phyloP scores from a whole-genome alignment of 495 filamentous ascomycete species.

The Neurospora tetraspora region DNA sequence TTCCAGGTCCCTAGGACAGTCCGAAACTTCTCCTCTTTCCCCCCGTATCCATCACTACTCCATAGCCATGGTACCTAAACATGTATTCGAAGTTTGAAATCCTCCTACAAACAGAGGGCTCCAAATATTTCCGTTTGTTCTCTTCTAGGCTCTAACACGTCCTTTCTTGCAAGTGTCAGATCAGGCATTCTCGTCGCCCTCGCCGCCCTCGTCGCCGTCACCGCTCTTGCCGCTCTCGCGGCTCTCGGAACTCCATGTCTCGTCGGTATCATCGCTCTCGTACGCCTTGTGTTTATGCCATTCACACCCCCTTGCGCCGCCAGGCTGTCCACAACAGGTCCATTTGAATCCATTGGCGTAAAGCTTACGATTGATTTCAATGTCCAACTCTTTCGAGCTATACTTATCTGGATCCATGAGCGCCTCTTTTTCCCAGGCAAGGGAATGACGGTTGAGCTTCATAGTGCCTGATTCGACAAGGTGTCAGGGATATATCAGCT shows the following conservation, averaged over 20 bases:
- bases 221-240: background rate
- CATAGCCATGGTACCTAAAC: too few relatives aligned
- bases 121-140: too few relatives aligned
- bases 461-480: background rate
- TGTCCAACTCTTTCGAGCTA: background rate
- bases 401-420: fast-evolving
- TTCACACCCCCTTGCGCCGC: background rate
- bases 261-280: background rate
- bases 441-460: background rate
- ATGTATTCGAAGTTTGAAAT: too few relatives aligned
- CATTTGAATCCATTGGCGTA: background rate
- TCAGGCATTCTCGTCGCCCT: background rate
- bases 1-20: too few relatives aligned
- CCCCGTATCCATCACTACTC: too few relatives aligned
- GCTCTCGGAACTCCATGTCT: background rate
- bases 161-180: background rate
- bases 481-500: background rate
- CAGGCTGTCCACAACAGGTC: background rate
- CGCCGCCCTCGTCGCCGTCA: background rate
- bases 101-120: too few relatives aligned
- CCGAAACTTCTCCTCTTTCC: too few relatives aligned
- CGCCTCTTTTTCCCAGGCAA: background rate
- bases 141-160: background rate
- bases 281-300: background rate
- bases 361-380: background rate